Evolutionary conservation across 2,329 filamentous ascomycete genomes (phyloP), one percentile per base, ranked within the genome.

Genomic region (Xylariaceae sp.): DNA sequence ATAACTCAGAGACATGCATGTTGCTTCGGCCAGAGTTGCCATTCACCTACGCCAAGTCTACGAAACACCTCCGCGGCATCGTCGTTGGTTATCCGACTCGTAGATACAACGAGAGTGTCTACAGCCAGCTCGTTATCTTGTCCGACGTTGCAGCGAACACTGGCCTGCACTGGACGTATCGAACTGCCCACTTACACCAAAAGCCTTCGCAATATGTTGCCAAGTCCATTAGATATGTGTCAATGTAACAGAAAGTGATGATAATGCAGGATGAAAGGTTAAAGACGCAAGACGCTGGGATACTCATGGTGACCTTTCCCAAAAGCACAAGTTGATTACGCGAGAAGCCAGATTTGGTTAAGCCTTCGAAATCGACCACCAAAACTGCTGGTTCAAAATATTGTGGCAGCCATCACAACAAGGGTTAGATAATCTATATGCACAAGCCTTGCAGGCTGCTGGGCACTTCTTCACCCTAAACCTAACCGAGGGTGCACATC

Each of bases 191-290:
- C 16, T 18, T 27, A 32, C 8, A 27, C 16, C 27, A 39, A 16
- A 32, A 33, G 44, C 11, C 33, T 39, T 58, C 55, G 55, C 55
- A 55, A 52, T 52, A 23, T 58, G 43, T 58, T 58, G 48, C 55
- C 55, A 24, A 36, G 13, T 42, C 56, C 27, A 13, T 15, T 8
- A 26, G 15, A 32, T 6, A 26, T 21, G 21, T 18, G 20, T 8
- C 20, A 23, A 37, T 39, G 39, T 23, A 18, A 50, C 27, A 29
- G 36, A 16, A 24, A 13, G 35, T 6, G 3, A 45, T 16, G 20
- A 30, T 24, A 13, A 23, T 16, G 39, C 30, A 44, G 45, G 46
- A 54, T 54, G 45, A 46, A 54, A n/a, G 50, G 15, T 50, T 26
- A 32, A 42, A 44, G 33, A 42, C 37, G 53, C 49, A 49, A 49